These are phyloP conservation scores for Spencermartinsiella ligniputridi DNA, from an alignment of 1,139 yeast species.

Conservation along the genomic window DNA sequence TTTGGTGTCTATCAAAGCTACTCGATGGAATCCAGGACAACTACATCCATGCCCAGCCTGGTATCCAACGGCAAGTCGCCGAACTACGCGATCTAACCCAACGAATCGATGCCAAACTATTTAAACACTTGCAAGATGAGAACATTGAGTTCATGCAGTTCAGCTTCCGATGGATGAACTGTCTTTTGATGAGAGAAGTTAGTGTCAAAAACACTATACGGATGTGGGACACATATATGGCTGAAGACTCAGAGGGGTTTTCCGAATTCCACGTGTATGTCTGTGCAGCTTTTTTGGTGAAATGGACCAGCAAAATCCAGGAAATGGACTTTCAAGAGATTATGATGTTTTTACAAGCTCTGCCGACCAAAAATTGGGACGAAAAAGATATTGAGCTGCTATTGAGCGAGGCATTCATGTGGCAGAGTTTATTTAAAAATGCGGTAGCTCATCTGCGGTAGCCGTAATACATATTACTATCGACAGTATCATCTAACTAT, in stretches of 20 bases:
- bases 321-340: constrained; percentile 94
- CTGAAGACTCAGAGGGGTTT: constrained; percentile 85
- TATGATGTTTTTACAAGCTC: constrained; percentile 79
- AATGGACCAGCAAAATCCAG: constrained; percentile 73
- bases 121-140: constrained; percentile 70
- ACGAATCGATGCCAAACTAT: constrained; percentile 71
- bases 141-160: constrained; percentile 91
- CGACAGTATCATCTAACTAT: too few species aligned
- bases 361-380: constrained; percentile 82
- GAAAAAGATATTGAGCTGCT: constrained; percentile 88
- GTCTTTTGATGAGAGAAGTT: constrained; percentile 90
- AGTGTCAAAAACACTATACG: constrained; percentile 72
- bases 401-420: constrained; percentile 91
- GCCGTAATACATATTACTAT: neutral
- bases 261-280: constrained; percentile 94
- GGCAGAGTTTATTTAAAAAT: constrained; percentile 90
- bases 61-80: constrained; percentile 83
- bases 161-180: constrained; percentile 98
- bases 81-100: constrained; percentile 73
- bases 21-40: constrained; percentile 94
- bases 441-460: constrained; percentile 49
- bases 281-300: constrained; percentile 94
- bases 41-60: constrained; percentile 97
- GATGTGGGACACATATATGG: constrained; percentile 97
- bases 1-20: constrained; percentile 90